A percentile compares a stretch with the other conserved stretches of the same genome.
These are phyloP conservation scores for Trichoderma brevicompactum DNA, from an alignment of 2,329 filamentous ascomycete species.

Conservation along the genomic window DNA sequence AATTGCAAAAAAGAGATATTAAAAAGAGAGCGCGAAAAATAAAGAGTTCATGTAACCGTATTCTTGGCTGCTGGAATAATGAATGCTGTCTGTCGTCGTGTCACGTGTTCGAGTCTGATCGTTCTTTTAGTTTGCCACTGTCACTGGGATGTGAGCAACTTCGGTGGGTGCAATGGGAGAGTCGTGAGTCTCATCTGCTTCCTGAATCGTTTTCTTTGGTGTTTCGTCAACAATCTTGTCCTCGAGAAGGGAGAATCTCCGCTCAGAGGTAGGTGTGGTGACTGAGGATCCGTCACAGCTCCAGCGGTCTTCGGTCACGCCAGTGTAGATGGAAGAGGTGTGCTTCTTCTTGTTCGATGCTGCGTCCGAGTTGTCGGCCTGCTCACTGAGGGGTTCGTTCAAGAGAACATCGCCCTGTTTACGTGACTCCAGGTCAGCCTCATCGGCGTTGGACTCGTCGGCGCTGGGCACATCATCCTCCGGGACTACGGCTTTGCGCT, in stretches of 20 bases:
- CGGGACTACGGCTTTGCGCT: background rate
- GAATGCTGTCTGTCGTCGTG: constrained; percentile 30
- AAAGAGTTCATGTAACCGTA: constrained; percentile 14
- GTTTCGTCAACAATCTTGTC: constrained; percentile 41
- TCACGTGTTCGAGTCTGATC: constrained; percentile 24
- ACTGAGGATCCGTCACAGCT: constrained; percentile 46
- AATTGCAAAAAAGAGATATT: background rate
- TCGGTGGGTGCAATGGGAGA: constrained; percentile 20
- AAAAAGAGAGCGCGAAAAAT: constrained; percentile 4
- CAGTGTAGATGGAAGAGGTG: constrained; percentile 46
- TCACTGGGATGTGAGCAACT: constrained; percentile 1
- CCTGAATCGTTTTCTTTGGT: constrained; percentile 37
- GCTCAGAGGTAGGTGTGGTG: constrained; percentile 47
- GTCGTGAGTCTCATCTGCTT: constrained; percentile 28
- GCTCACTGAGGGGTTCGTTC: constrained; percentile 32
- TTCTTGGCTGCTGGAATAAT: constrained; percentile 22
- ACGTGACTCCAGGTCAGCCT: background rate
- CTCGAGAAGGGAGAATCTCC: constrained; percentile 41
- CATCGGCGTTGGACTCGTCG: constrained; percentile 1
- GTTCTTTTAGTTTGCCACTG: constrained; percentile 24
- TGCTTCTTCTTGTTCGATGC: constrained; percentile 42
- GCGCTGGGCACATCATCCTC: background rate
- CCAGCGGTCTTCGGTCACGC: constrained; percentile 45
- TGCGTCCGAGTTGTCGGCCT: constrained; percentile 39
- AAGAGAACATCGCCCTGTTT: constrained; percentile 6